These are phyloP conservation scores for Cymbopogon citratus DNA, from an alignment of 176 grass and related monocot species.

Conservation along the genomic window DNA sequence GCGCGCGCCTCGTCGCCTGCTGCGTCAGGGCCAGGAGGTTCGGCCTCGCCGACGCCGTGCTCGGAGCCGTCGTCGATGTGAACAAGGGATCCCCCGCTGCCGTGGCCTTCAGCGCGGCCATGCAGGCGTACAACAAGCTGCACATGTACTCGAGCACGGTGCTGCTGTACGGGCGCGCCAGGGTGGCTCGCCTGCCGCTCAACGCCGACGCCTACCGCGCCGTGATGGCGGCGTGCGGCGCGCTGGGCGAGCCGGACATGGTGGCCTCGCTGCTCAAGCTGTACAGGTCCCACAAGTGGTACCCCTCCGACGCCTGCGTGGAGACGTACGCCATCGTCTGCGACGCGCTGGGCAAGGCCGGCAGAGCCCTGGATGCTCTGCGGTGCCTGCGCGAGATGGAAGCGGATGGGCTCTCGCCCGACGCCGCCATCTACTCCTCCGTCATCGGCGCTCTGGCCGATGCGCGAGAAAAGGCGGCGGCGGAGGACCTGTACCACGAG, in stretches of 20 bases:
- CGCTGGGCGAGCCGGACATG: slow-evolving; percentile 53
- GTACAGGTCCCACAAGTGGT: slow-evolving; percentile 50
- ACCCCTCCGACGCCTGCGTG: slow-evolving; percentile 32
- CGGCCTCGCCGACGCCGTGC: slow-evolving; percentile 55
- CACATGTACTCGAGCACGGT: slow-evolving; percentile 79
- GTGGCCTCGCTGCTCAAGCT: slow-evolving; percentile 53
- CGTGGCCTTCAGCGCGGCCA: slow-evolving; percentile 54
- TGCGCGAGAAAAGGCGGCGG: slow-evolving; percentile 46
- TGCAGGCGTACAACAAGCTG: slow-evolving; percentile 87
- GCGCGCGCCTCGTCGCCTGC: slow-evolving; percentile 46
- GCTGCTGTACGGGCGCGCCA: slow-evolving; percentile 54
- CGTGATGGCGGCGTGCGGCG: slow-evolving; percentile 53
- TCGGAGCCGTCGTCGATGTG: slow-evolving; percentile 40
- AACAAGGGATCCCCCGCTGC: slow-evolving; percentile 41
- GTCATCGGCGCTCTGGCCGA: slow-evolving; percentile 62
- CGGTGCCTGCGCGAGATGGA: slow-evolving; percentile 72
- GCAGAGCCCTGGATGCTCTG: slow-evolving; percentile 60
- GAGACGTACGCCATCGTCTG: slow-evolving; percentile 59
- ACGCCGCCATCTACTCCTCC: slow-evolving; percentile 52
- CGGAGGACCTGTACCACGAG: slow-evolving; percentile 60
- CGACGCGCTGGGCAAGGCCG: slow-evolving; percentile 49
- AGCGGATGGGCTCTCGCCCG: slow-evolving; percentile 43
- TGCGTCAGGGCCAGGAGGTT: slow-evolving; percentile 71
- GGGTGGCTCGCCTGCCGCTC: slow-evolving; percentile 33
- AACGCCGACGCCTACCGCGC: slow-evolving; percentile 49